Conservation (phyloP, 1,284 basidiomycete genomes). For the Hemileia vastatrix region DNA sequence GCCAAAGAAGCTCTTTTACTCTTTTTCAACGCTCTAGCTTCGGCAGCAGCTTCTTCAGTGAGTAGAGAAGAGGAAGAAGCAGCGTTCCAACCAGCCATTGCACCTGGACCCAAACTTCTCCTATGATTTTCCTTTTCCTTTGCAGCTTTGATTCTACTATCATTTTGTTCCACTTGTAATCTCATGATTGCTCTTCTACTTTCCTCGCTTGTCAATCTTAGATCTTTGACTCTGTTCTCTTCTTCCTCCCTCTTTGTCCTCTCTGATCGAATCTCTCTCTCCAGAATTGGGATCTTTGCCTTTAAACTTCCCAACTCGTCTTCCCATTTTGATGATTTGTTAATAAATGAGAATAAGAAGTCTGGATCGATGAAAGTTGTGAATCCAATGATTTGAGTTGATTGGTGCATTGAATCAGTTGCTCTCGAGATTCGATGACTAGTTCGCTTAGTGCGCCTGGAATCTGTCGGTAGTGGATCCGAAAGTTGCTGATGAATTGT, state of each 20-base stretch:
- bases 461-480: no score
- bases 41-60: constrained; percentile 17
- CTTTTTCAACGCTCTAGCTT: constrained; percentile 29
- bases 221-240: constrained; percentile 36
- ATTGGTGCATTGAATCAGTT: no score
- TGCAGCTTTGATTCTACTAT: constrained; percentile 27
- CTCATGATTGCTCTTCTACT: constrained; percentile 38
- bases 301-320: no score
- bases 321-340: no score
- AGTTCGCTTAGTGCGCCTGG: no score
- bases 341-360: no score
- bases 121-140: constrained; percentile 23
- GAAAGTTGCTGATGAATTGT: no score
- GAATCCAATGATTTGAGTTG: no score
- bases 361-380: no score
- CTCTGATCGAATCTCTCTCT: no score
- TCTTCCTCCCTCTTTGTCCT: constrained; percentile 32
- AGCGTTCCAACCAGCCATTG: constrained; percentile 19
- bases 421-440: no score
- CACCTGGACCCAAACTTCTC: constrained; percentile 20
- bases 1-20: constrained; percentile 34
- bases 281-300: no score
- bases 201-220: constrained; percentile 37
- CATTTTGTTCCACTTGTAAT: constrained; percentile 28
- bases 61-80: neutral